phyloP scores from a whole-genome alignment of 2,329 filamentous ascomycete species.

The Aspergillus ochraceus region DNA sequence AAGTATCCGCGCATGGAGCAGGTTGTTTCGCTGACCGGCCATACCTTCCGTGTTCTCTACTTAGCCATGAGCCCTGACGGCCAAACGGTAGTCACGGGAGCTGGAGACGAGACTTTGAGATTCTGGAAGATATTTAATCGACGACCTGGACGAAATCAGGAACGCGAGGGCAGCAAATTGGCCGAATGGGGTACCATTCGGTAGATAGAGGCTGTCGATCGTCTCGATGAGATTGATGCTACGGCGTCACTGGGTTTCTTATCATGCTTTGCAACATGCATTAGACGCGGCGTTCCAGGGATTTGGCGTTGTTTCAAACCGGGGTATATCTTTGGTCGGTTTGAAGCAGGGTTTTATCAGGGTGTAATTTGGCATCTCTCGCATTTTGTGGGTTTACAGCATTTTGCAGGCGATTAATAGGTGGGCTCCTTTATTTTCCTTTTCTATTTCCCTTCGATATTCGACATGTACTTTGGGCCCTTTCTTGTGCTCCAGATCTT shows the following conservation, averaged over 20 bases:
- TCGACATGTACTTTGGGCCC: conserved; percentile 20
- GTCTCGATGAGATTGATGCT: conserved; percentile 14
- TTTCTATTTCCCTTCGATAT: conserved; percentile 18
- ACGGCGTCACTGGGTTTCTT: conserved; percentile 11
- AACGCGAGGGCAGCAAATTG: conserved; percentile 66
- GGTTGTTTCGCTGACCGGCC: conserved; percentile 89
- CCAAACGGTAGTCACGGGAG: conserved; percentile 88
- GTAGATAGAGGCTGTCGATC: conserved; percentile 25
- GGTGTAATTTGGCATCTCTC: conserved; percentile 31
- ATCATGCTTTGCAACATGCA: conserved; percentile 28
- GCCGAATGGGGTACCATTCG: conserved; percentile 84
- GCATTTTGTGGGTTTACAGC: conserved; percentile 28
- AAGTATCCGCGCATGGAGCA: conserved; percentile 99
- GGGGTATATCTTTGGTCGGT: conserved; percentile 26
- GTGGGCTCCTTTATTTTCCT: conserved; percentile 15
- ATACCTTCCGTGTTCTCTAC: conserved; percentile 95
- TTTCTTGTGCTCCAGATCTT: conserved; percentile 7
- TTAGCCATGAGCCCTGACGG: conserved; percentile 97
- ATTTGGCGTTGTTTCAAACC: conserved; percentile 26
- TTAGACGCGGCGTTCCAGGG: conserved; percentile 35
- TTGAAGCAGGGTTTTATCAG: conserved; percentile 18
- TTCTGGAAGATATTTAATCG: conserved; percentile 97
- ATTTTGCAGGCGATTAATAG: conserved; percentile 23
- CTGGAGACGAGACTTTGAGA: conserved; percentile 89
- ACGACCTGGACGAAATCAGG: conserved; percentile 67